phyloP scores from a whole-genome alignment of 805 yeast species.

The Wickerhamiella spandovensis region DNA sequence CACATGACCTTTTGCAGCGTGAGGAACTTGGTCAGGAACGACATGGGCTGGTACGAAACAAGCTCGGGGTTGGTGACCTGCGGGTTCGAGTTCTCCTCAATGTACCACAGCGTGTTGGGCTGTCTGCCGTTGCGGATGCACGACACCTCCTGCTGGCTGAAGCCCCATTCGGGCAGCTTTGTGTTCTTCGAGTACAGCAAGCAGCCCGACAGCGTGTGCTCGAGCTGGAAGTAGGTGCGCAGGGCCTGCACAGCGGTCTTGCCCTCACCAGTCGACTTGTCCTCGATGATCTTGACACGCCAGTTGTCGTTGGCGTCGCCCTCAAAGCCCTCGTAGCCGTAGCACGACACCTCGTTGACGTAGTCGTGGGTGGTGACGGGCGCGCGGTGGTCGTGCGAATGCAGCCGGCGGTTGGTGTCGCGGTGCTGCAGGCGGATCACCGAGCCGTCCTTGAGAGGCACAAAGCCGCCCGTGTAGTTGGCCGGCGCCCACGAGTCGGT shows the following conservation, averaged over 20 bases:
- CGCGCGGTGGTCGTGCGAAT: slow-evolving; percentile 64
- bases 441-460: slow-evolving; percentile 40
- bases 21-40: slow-evolving; percentile 37
- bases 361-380: slow-evolving; percentile 88
- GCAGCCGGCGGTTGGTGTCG: slow-evolving; percentile 51
- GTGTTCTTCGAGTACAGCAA: slow-evolving; percentile 57
- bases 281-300: slow-evolving; percentile 39
- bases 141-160: slow-evolving; percentile 73
- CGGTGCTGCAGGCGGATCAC: slow-evolving; percentile 57
- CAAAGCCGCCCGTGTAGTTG: slow-evolving; percentile 27
- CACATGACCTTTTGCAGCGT: slow-evolving; percentile 49
- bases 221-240: slow-evolving; percentile 56
- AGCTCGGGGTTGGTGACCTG: slow-evolving; percentile 26
- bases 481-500: slow-evolving; percentile 5
- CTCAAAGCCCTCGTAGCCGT: slow-evolving; percentile 45
- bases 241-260: slow-evolving; percentile 36
- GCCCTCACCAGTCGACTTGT: slow-evolving; percentile 27
- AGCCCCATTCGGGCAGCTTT: slow-evolving; percentile 75
- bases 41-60: slow-evolving; percentile 24
- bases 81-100: slow-evolving; percentile 56
- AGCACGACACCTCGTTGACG: slow-evolving; percentile 66
- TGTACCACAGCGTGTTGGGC: slow-evolving; percentile 57
- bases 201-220: slow-evolving; percentile 58
- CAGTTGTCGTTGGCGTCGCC: slow-evolving; percentile 65
- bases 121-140: slow-evolving; percentile 65